Evolutionary conservation across 495 filamentous ascomycete species (phyloP), one percentile per base, ranked within the genome.

Genomic region (Corynascus novoguineensis): DNA sequence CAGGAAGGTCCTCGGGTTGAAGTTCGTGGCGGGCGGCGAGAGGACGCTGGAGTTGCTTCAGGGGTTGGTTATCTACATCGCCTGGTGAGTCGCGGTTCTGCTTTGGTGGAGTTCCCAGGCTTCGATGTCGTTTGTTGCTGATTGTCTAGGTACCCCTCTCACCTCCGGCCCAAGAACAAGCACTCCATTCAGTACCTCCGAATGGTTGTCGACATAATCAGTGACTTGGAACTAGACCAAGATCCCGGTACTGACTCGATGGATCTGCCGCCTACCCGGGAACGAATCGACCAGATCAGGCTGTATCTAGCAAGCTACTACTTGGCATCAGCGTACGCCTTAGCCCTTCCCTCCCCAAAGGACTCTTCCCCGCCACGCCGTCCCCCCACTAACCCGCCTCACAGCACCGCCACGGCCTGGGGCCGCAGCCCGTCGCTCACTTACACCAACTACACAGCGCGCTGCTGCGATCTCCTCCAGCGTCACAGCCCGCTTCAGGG

Each of bases 11-110:
- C 52, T 78, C 24, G 75, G 68, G 5, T 58, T 78, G 38, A 78
- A 78, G 60, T 76, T 76, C 37, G 75, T 78, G 1, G 72, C 75
- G 1, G 71, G 73, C 0, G 74, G 75, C 1, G 75, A 77, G 62
- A 63, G 75, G 52, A 75, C 67, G 4, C 19, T 76, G 22, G 75
- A 77, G 57, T 50, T 77, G 47, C 53, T 78, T 32, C 73, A 75
- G 55, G 75, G 75, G 24, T 46, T 77, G 50, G 59, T 74, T 21
- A 64, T 77, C 42, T 78, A 78, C 38, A 69, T 75, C 50, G 64
- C 71, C 46, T 78, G 75, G 75, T 78, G 31, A 62, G 73, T 69
- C n/a, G 28, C 38, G 3, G 14, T 0, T 46, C 4, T 53, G 9
- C 21, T 1, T 17, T 41, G 1, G 28, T 35, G 22, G n/a, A n/a